Percentiles rank a stretch among this genome's conserved stretches.
Evolutionary conservation across 352 stramenopile genomes (phyloP).

Genomic region (Globisporangium cederbergense): DNA sequence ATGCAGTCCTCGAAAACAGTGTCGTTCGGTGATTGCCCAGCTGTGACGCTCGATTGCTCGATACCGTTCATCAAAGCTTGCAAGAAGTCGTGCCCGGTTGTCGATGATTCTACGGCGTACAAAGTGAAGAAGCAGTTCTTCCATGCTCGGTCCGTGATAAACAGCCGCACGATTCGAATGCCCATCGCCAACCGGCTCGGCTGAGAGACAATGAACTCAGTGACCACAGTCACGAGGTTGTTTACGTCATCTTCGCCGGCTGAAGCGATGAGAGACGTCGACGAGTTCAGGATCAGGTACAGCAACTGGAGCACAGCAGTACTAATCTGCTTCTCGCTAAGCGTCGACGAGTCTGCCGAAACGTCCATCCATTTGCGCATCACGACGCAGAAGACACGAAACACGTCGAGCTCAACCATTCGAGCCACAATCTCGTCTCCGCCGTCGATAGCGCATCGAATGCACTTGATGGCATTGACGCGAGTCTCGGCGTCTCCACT

Average conservation of each 20-base stretch:
- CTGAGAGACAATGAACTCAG: conserved; percentile 61
- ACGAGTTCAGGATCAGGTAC: conserved; percentile 65
- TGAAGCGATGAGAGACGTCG: conserved; percentile 42
- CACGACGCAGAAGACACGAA: conserved; percentile 60
- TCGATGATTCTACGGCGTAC: conserved; percentile 60
- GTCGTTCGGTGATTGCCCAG: conserved; percentile 22
- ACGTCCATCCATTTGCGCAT: conserved; percentile 65
- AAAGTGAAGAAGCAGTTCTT: conserved; percentile 72
- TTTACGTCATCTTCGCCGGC: conserved; percentile 57
- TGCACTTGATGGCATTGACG: conserved; percentile 63
- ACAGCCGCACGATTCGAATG: conserved; percentile 73
- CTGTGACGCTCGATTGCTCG: conserved; percentile 34
- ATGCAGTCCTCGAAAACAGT: conserved; percentile 63
- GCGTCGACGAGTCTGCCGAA: conserved; percentile 24
- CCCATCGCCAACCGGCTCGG: conserved; percentile 47
- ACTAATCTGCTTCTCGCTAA: conserved; percentile 24
- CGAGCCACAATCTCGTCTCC: conserved; percentile 44
- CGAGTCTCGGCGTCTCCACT: conserved; percentile 40
- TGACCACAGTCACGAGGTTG: conserved; percentile 64
- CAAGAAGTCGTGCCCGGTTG: conserved; percentile 62
- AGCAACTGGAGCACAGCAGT: conserved; percentile 59
- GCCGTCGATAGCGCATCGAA: conserved; percentile 58
- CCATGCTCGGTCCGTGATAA: conserved; percentile 58
- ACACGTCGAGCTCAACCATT: conserved; percentile 74
- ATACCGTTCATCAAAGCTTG: conserved; percentile 57